These are phyloP conservation scores for Paracamarosporium sp. DNA, from an alignment of 2,329 filamentous ascomycete genomes.

Conservation along the genomic window DNA sequence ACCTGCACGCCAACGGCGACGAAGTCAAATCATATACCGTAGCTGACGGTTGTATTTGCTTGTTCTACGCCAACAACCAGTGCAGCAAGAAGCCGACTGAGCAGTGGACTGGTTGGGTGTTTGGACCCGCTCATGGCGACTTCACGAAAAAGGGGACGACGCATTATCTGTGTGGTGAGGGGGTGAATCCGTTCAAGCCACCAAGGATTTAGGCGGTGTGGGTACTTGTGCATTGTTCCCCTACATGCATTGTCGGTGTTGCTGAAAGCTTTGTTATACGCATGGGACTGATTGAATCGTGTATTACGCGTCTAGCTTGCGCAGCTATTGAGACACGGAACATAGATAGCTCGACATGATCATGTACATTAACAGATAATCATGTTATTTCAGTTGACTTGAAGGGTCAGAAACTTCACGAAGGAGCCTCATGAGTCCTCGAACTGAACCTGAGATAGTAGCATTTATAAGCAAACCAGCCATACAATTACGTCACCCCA, in stretches of 20 bases:
- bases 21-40: background rate
- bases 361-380: background rate
- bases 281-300: no score
- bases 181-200: background rate
- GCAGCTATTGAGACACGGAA: background rate
- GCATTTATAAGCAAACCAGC: background rate
- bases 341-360: background rate
- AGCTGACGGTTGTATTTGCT: background rate
- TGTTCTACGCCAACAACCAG: slow-evolving; percentile 1
- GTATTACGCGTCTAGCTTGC: no score
- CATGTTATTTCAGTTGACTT: no score
- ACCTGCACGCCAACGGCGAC: background rate
- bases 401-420: no score
- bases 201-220: background rate
- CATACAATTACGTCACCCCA: background rate
- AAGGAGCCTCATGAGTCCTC: no score
- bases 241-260: no score
- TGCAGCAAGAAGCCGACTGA: background rate
- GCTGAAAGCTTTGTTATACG: no score
- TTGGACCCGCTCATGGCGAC: background rate
- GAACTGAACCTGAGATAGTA: no score
- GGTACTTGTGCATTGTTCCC: no score
- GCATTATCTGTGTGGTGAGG: background rate
- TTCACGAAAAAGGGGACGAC: background rate
- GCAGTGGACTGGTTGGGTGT: background rate